These are phyloP conservation scores for Zarea fungicola DNA, from an alignment of 2,329 filamentous ascomycete species.

Conservation along the genomic window DNA sequence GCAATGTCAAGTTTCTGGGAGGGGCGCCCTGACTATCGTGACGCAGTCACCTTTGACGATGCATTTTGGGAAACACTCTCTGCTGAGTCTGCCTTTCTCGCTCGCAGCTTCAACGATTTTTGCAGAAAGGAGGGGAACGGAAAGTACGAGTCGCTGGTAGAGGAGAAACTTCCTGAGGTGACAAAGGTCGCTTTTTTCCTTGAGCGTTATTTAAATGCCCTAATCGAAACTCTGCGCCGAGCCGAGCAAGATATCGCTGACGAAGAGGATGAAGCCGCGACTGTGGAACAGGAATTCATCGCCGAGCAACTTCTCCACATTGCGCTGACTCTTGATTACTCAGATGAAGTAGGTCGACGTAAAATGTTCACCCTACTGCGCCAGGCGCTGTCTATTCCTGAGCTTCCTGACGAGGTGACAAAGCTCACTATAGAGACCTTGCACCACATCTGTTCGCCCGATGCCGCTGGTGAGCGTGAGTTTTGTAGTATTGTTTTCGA, in stretches of 20 bases:
- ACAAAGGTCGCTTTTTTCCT: constrained; percentile 85
- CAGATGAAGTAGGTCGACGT: constrained; percentile 89
- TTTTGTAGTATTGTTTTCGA: constrained; percentile 85
- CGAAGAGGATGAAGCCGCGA: constrained; percentile 72
- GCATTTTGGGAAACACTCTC: constrained; percentile 75
- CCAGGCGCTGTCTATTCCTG: constrained; percentile 76
- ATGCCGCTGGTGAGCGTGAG: constrained; percentile 69
- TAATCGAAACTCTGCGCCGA: constrained; percentile 59
- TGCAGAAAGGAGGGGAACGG: constrained; percentile 70
- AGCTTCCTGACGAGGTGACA: constrained; percentile 87
- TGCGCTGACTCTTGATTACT: constrained; percentile 86
- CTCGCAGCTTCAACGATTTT: constrained; percentile 90
- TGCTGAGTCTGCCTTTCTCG: constrained; percentile 84
- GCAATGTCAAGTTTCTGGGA: constrained; percentile 98
- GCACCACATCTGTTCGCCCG: constrained; percentile 73
- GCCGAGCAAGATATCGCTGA: constrained; percentile 50
- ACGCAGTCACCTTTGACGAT: constrained; percentile 66
- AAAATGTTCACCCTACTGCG: constrained; percentile 94
- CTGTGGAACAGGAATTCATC: constrained; percentile 88
- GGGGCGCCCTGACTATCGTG: constrained; percentile 75
- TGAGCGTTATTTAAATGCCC: constrained; percentile 67
- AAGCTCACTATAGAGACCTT: constrained; percentile 80
- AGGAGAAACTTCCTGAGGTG: constrained; percentile 93
- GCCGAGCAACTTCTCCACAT: constrained; percentile 94
- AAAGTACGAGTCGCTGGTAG: constrained; percentile 69